Evolutionary conservation across 306 rosid species (phyloP), one percentile per base, ranked within the genome.

Genomic region (Gastrolobium bilobum): DNA sequence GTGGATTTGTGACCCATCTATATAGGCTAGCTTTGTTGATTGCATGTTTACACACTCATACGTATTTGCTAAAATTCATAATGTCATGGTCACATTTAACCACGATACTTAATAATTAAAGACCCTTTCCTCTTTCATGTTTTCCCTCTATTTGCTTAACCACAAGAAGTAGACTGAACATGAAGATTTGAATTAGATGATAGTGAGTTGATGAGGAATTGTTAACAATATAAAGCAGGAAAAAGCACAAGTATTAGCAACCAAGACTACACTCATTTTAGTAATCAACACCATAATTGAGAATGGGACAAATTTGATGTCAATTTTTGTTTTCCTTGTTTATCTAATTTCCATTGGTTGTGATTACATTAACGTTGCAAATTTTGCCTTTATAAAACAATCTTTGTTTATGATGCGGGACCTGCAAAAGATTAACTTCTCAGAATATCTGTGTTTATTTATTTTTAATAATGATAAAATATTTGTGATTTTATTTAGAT

Each of bases 121-220:
- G 35, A 83, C 1, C 2, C 57, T 71, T 82, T 53, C 79, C 57
- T 77, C 40, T 71, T 82, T 46, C 78, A 82, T 69, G 54, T 6
- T 62, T 82, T 82, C 82, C 44, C 75, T 77, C 70, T 5, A 29
- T 77, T 70, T 82, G 35, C 63, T 71, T 62, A 73, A 53, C 56
- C 47, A 47, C 79, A 3, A 71, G 57, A 51, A 71, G 48, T 10
- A 29, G 64, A 70, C 46, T 53, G 52, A 71, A 77, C 54, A 70
- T 77, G 79, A 52, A 61, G 50, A 5, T 75, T 68, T 75, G 81
- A 79, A 74, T 44, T 80, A 56, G 66, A 71, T 63, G 61, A 70
- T 8, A 3, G 46, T 37, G 39, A 40, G 33, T 39, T 63, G 76
- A 77, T 47, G 43, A 61, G 64, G 76, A 72, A 78, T 75, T 54